Percentiles rank a stretch among this genome's conserved stretches.
Conservation (phyloP, 2,329 filamentous ascomycete genomes). For the Byssochlamys sp. region DNA sequence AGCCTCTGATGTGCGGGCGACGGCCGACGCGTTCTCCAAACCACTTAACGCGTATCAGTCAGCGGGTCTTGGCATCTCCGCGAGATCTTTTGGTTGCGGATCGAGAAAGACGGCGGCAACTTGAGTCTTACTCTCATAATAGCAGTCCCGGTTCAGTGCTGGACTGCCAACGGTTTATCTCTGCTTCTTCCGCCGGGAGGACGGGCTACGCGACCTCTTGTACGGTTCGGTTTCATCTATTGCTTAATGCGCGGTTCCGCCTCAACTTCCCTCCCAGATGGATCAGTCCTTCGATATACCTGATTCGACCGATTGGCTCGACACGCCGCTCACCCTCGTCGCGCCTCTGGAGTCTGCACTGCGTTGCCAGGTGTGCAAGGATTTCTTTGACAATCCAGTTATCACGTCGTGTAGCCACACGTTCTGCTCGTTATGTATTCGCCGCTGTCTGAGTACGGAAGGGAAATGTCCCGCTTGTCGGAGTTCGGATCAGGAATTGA, state of each 20-base stretch:
- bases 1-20: not conserved
- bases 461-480: conserved; percentile 83
- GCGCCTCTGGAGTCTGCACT: conserved; percentile 65
- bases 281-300: conserved; percentile 29
- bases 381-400: conserved; percentile 90
- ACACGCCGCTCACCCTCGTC: conserved; percentile 35
- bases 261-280: conserved; percentile 14
- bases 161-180: not conserved
- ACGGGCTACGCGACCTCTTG: not conserved
- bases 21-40: conserved; percentile 23
- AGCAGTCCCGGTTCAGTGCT: not conserved
- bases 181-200: not conserved
- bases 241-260: not conserved
- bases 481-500: conserved; percentile 67
- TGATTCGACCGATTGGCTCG: conserved; percentile 41
- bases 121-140: not conserved
- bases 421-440: conserved; percentile 93
- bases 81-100: not conserved
- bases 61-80: conserved; percentile 27
- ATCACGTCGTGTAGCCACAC: conserved; percentile 91
- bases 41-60: conserved; percentile 37
- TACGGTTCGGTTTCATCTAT: not conserved
- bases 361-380: conserved; percentile 94
- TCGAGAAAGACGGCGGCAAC: not conserved
- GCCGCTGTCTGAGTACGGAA: conserved; percentile 69